A percentile compares a stretch with the other conserved stretches of the same genome.
phyloP scores from a whole-genome alignment of 1,284 basidiomycete genomes.

The Sphaerobolus stellatus region DNA sequence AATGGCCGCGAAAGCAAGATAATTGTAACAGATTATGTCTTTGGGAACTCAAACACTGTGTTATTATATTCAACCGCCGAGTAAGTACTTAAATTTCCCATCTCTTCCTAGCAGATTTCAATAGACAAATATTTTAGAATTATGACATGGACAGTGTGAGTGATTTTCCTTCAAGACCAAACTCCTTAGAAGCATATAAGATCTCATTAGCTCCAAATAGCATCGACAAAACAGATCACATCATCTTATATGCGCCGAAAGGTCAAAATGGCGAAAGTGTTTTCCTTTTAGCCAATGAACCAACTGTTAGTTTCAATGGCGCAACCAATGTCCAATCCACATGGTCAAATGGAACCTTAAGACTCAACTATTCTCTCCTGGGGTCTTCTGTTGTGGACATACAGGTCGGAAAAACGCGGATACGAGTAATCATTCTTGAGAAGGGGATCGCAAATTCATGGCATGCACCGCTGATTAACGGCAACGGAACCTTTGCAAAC shows the following conservation, averaged over 20 bases:
- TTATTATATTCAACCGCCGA: conserved; percentile 18
- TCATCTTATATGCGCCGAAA: conserved; percentile 9
- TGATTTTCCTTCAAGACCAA: too few species aligned
- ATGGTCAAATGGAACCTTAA: conserved; percentile 36
- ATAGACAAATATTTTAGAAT: conserved; percentile 17
- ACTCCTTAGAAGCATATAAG: conserved; percentile 11
- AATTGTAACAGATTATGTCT: conserved; percentile 26
- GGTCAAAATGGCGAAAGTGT: conserved; percentile 46
- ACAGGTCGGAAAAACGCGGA: conserved; percentile 6
- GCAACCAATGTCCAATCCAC: conserved; percentile 29
- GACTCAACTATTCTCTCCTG: conserved; percentile 37
- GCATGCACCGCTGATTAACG: conserved; percentile 13
- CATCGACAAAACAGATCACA: conserved; percentile 13
- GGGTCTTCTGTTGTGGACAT: conserved; percentile 38
- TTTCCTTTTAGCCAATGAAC: conserved; percentile 33
- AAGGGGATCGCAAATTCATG: conserved; percentile 13
- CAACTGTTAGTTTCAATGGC: conserved; percentile 28
- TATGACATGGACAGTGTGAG: conserved; percentile 18
- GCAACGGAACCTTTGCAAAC: conserved; percentile 11
- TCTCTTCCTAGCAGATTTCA: background rate
- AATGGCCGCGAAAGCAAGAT: conserved; percentile 22
- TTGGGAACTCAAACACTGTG: conserved; percentile 16
- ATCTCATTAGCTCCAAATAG: conserved; percentile 9
- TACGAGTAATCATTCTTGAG: conserved; percentile 11
- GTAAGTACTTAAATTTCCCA: background rate